phyloP scores from a whole-genome alignment of 192 early-diverging fungal species.

The Coemansia sp. region DNA sequence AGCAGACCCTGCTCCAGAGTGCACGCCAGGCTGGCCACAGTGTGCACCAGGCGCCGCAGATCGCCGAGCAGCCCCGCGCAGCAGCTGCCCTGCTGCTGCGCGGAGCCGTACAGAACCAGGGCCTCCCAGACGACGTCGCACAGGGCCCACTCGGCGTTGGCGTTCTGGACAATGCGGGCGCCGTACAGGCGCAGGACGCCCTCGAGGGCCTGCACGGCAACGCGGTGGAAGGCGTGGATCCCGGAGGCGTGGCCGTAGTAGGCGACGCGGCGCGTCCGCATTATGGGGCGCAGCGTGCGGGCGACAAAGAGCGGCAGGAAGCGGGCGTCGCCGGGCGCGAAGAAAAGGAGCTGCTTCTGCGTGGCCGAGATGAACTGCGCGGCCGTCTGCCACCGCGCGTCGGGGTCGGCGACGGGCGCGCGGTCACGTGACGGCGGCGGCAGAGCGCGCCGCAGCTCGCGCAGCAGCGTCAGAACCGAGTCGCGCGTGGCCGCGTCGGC shows the following conservation, averaged over 20 bases:
- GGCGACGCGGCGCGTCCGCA: slow-evolving; percentile 12
- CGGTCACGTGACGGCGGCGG: slow-evolving; percentile 10
- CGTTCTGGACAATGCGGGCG: not conserved
- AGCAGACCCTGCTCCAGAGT: not conserved
- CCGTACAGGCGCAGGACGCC: slow-evolving; percentile 37
- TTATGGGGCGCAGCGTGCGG: slow-evolving; percentile 25
- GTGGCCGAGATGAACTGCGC: slow-evolving; percentile 28
- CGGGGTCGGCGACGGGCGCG: slow-evolving; percentile 19
- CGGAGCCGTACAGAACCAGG: slow-evolving; percentile 23
- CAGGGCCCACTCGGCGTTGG: slow-evolving; percentile 9
- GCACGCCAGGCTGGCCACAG: slow-evolving; percentile 6
- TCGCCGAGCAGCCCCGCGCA: slow-evolving; percentile 12
- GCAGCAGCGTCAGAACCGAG: slow-evolving; percentile 73
- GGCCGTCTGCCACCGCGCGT: slow-evolving; percentile 38
- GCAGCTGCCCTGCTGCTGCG: not conserved
- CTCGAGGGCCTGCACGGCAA: slow-evolving; percentile 34
- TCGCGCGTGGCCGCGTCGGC: slow-evolving; percentile 66
- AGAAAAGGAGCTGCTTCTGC: slow-evolving; percentile 44
- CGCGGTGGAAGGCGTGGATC: slow-evolving; percentile 20
- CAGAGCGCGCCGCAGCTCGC: slow-evolving; percentile 72
- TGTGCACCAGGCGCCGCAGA: slow-evolving; percentile 23
- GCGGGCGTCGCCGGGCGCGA: not conserved
- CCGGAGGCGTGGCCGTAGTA: slow-evolving; percentile 13
- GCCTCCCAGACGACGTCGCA: slow-evolving; percentile 47
- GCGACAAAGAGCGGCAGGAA: slow-evolving; percentile 11